Evolutionary conservation across 495 filamentous ascomycete species (phyloP).

Genomic region (Parachaetomium inaequale): DNA sequence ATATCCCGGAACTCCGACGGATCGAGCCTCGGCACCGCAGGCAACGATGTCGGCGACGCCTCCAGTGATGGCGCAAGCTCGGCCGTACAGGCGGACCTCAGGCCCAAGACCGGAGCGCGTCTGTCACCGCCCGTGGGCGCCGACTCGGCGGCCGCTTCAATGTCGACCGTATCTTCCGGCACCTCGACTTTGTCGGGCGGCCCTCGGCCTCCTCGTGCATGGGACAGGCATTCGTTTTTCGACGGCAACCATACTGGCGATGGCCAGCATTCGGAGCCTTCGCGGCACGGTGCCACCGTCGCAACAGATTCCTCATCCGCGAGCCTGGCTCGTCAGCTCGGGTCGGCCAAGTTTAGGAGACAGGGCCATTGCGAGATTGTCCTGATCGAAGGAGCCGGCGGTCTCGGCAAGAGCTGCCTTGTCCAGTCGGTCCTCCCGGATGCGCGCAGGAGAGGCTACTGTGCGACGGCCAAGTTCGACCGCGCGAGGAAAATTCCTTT

Average conservation of each 20-base stretch:
- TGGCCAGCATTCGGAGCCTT: conserved; percentile 28
- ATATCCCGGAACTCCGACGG: conserved; percentile 47
- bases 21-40: conserved; percentile 56
- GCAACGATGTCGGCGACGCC: conserved; percentile 49
- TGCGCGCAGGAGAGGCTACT: conserved; percentile 72
- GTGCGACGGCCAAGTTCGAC: conserved; percentile 81
- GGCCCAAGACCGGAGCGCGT: neutral
- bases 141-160: neutral
- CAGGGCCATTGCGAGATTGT: conserved; percentile 74
- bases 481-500: conserved; percentile 76
- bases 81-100: conserved; percentile 43
- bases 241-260: conserved; percentile 37
- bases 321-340: conserved; percentile 44
- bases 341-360: conserved; percentile 57
- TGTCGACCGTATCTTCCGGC: conserved; percentile 41
- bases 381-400: conserved; percentile 68
- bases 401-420: conserved; percentile 79
- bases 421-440: conserved; percentile 71
- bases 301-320: conserved; percentile 32
- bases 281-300: conserved; percentile 28
- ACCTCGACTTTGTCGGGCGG: conserved; percentile 32
- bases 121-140: neutral
- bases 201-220: conserved; percentile 30
- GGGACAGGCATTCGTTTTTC: conserved; percentile 38
- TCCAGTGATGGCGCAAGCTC: conserved; percentile 52